These are phyloP conservation scores for Pyrenophora tritici-repentis DNA, from an alignment of 2,329 filamentous ascomycete species.

Conservation along the genomic window DNA sequence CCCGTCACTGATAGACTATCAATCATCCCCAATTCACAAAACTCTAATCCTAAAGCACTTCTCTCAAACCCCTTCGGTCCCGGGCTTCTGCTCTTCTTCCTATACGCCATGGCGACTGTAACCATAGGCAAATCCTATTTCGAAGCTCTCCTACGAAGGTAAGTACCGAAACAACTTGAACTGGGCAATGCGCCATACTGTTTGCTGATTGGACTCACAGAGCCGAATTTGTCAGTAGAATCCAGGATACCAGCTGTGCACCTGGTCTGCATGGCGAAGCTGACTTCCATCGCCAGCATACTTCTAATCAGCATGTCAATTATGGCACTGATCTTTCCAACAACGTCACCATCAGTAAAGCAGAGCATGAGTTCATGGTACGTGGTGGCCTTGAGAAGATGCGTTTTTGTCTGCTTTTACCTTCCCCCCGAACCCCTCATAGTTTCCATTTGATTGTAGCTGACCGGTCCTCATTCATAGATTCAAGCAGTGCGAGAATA, in stretches of 20 bases:
- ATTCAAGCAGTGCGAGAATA: conserved; percentile 57
- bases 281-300: conserved; percentile 43
- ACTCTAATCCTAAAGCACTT: conserved; percentile 9
- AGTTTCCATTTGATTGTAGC: neutral
- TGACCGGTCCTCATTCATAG: conserved; percentile 28
- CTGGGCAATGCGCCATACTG: conserved; percentile 1
- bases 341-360: conserved; percentile 61
- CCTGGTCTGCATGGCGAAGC: neutral
- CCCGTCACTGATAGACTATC: conserved; percentile 22
- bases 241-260: neutral
- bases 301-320: conserved; percentile 45
- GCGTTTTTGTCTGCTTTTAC: neutral
- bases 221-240: conserved; percentile 56
- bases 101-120: conserved; percentile 51
- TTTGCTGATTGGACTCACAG: conserved; percentile 44
- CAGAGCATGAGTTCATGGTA: conserved; percentile 66
- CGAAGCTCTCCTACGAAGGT: conserved; percentile 66
- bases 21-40: conserved; percentile 7
- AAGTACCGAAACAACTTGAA: conserved; percentile 36
- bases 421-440: neutral
- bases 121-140: conserved; percentile 66
- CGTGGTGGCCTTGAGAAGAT: conserved; percentile 28
- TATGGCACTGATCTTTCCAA: conserved; percentile 42
- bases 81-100: conserved; percentile 13
- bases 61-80: conserved; percentile 6